Conservation (phyloP, 345 rosid genomes). For the Arabidopsis thaliana region TAIR10.1 NC_003071.7:8147001-8147500, state of each 20-base stretch:
- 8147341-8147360: slow-evolving; percentile 31
- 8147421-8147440: slow-evolving; percentile 32
- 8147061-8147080: too few species aligned
- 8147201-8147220: not conserved
- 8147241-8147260: not conserved
- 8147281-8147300: not conserved
- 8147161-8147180: too few species aligned
- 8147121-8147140: too few species aligned
- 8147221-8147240: not conserved
- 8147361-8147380: slow-evolving; percentile 41
- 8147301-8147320: not conserved
- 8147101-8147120: too few species aligned
- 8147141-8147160: too few species aligned
- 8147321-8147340: not conserved
- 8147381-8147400: slow-evolving; percentile 29
- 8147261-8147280: not conserved
- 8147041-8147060: too few species aligned
- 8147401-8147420: slow-evolving; percentile 42
- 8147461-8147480: too few species aligned
- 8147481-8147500: not conserved
- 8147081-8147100: too few species aligned
- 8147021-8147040: too few species aligned
- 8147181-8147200: too few species aligned
- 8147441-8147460: too few species aligned
- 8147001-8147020: too few species aligned